Base-by-base conservation (phyloP, 2,329 filamentous ascomycete species). In the Coniochaeta ligniaria region DNA sequence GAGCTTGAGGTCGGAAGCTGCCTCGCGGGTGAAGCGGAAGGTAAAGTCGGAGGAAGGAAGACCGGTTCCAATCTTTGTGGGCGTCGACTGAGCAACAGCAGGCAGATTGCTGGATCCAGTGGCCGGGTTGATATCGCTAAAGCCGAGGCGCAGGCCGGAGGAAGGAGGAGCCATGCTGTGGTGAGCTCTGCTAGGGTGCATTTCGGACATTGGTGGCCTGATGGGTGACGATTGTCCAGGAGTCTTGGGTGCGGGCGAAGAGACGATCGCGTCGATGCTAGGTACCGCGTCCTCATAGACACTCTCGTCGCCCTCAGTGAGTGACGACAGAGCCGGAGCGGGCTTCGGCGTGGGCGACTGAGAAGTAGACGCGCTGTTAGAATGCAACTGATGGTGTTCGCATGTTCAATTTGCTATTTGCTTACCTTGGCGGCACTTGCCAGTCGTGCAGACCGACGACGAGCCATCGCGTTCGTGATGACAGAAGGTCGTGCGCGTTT, bases 171-270 rank as follows among this genome's bases (percentile, higher is more conserved):
- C 90, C 63, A 86, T 89, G 24, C 90, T 93, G 65, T 84, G 82
- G 61, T 95, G 91, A 60, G 86, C 84, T 71, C 90, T 90, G 77
- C 90, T 90, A 9, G 94, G 94, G 71, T 97, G 93, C 93, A 97
- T 97, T 72, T 96, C 92, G 62, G 87, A 85, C 64, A 82, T 82
- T 56, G 88, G 79, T 26, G 91, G 90, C 76, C 90, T 89, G 66
- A 89, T 77, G 6, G 86, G 82, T 4, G 86, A 85, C 16, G 81
- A 83, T 43, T 84, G 84, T 45, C 80, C 81, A 6, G 92, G 92
- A 1, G 90, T 88, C 67, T 72, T 66, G 57, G 77, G 69, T 61
- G 67, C 63, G 9, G 75, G 71, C 28, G 75, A 76, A 22, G 76
- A 74, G 62, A 70, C 69, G 58, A 69, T 65, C 20, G 70, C 65